Conservation (phyloP, 2,329 filamentous ascomycete species). For the Leptographium procerum region DNA sequence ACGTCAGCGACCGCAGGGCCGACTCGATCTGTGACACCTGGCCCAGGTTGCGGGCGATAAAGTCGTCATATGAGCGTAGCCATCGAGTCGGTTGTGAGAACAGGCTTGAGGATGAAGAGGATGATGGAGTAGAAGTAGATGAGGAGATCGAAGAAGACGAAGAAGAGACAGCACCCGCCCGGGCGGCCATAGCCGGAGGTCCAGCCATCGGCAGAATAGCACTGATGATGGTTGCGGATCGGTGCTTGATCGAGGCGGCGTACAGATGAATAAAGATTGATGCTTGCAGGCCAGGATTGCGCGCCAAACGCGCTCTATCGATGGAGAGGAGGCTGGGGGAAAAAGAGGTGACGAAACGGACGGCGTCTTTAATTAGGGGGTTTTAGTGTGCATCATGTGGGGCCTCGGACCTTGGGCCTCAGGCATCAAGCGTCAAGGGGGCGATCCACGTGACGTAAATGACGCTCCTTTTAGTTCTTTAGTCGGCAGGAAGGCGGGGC, state of each 20-base stretch:
- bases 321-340: not conserved
- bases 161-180: not conserved
- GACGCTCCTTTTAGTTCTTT: too few species aligned
- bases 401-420: not conserved
- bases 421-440: too few species aligned
- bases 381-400: too few species aligned
- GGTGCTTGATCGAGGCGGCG: not conserved
- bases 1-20: conserved; percentile 81
- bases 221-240: not conserved
- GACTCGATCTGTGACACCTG: conserved; percentile 94
- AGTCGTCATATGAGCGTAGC: conserved; percentile 68
- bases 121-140: not conserved
- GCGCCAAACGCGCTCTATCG: not conserved
- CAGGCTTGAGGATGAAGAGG: not conserved
- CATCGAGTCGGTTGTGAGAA: conserved; percentile 35
- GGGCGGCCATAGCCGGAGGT: not conserved
- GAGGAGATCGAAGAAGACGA: not conserved
- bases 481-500: too few species aligned
- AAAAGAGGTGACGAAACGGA: not conserved
- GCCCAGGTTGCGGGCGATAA: conserved; percentile 89
- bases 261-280: not conserved
- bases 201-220: not conserved
- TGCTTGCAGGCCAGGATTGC: not conserved
- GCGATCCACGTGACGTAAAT: not conserved
- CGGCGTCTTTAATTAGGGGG: not conserved